Percentiles rank a stretch among this genome's conserved stretches.
phyloP scores from a whole-genome alignment of 176 grass and related monocot genomes.

The Carex parvula region DNA sequence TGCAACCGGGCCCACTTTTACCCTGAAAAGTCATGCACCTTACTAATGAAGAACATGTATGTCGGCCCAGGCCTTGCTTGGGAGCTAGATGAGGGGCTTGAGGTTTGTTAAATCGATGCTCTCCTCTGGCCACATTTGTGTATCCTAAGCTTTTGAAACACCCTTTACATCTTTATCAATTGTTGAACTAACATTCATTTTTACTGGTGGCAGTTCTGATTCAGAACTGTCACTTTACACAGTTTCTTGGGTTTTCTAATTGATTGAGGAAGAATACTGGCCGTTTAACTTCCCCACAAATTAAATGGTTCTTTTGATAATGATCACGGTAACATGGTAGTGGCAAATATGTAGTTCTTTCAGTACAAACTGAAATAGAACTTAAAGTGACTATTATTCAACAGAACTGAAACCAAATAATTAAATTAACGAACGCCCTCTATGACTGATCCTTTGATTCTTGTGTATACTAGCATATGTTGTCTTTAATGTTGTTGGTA shows the following conservation, averaged over 20 bases:
- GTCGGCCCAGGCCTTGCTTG: constrained; percentile 80
- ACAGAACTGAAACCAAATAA: constrained; percentile 3
- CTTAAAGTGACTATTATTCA: neutral
- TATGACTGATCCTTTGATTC: neutral
- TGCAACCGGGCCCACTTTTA: constrained; percentile 95
- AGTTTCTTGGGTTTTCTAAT: neutral
- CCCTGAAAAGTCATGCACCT: constrained; percentile 85
- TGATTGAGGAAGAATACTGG: neutral
- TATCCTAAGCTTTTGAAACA: constrained; percentile 13
- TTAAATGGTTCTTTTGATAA: neutral
- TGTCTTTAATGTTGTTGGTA: neutral
- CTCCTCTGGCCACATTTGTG: constrained; percentile 17
- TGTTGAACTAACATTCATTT: neutral
- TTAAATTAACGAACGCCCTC: neutral
- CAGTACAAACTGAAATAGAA: neutral
- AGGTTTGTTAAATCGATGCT: constrained; percentile 85
- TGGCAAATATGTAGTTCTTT: neutral
- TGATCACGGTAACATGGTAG: neutral
- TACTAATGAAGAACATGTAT: constrained; percentile 98
- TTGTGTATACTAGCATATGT: neutral
- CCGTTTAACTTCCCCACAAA: neutral
- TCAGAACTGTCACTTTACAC: neutral
- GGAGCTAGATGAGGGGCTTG: constrained; percentile 98
- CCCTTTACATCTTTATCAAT: neutral
- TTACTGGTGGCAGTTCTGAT: neutral